phyloP scores from a whole-genome alignment of 1,284 basidiomycete species.

The Cutaneotrichosporon cyanovorans region DNA sequence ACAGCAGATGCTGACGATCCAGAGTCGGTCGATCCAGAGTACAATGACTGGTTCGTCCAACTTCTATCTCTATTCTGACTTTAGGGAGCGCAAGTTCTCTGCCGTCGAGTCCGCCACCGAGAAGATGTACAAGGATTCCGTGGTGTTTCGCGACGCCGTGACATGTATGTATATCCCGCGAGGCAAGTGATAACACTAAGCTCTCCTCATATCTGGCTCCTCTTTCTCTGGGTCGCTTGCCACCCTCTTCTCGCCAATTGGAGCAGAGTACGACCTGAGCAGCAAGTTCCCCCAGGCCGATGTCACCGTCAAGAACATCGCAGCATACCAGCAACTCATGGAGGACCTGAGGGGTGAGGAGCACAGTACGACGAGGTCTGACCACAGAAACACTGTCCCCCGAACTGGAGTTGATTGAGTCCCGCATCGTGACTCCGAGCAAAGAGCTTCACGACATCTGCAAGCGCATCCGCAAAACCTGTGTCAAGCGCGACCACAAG shows the following conservation, averaged over 20 bases:
- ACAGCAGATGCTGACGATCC: not conserved
- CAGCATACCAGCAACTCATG: conserved; percentile 63
- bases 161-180: conserved; percentile 51
- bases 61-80: not conserved
- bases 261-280: conserved; percentile 72
- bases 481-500: conserved; percentile 97
- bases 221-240: conserved; percentile 70
- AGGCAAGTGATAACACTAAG: conserved; percentile 46
- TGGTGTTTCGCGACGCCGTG: conserved; percentile 76
- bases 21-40: conserved; percentile 83
- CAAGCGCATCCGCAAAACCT: conserved; percentile 86
- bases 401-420: conserved; percentile 92
- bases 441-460: conserved; percentile 82
- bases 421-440: conserved; percentile 71
- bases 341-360: conserved; percentile 63
- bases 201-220: conserved; percentile 69
- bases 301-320: conserved; percentile 71
- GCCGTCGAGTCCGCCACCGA: conserved; percentile 73
- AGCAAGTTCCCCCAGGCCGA: conserved; percentile 69
- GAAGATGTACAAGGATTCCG: conserved; percentile 86
- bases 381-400: conserved; percentile 59
- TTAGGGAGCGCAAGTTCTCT: conserved; percentile 61
- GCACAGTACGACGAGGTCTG: not conserved
- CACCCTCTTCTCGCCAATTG: conserved; percentile 70
- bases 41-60: conserved; percentile 47